Conservation (phyloP, 352 stramenopile genomes). For the Phytopythium vexans region DNA sequence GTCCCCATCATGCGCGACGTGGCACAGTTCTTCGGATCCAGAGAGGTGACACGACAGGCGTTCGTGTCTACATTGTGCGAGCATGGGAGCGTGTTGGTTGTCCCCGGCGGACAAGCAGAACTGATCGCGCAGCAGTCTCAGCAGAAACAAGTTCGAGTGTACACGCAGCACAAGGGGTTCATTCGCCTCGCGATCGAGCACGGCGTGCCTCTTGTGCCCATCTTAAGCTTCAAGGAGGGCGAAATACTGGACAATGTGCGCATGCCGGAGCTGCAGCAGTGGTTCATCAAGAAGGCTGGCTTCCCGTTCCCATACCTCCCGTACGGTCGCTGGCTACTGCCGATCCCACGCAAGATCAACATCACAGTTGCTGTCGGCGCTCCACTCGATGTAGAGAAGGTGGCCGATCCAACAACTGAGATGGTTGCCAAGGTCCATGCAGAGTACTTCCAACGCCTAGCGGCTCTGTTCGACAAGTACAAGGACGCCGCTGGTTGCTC, state of each 20-base stretch:
- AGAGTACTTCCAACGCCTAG: conserved; percentile 54
- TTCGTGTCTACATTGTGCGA: conserved; percentile 48
- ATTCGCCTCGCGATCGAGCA: conserved; percentile 78
- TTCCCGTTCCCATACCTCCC: conserved; percentile 82
- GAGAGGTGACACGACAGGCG: conserved; percentile 66
- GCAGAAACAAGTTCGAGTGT: conserved; percentile 61
- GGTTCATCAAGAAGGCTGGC: conserved; percentile 74
- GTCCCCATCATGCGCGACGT: conserved; percentile 72
- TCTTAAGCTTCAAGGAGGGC: conserved; percentile 81
- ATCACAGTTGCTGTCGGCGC: conserved; percentile 68
- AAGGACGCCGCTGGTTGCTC: conserved; percentile 72
- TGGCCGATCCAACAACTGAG: conserved; percentile 38
- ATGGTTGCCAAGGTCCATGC: conserved; percentile 60
- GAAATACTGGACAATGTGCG: conserved; percentile 83
- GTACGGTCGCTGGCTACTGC: conserved; percentile 61
- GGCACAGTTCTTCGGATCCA: conserved; percentile 68
- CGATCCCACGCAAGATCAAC: conserved; percentile 64
- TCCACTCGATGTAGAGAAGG: conserved; percentile 50
- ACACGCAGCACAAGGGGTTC: conserved; percentile 78
- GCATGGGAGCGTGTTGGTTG: conserved; percentile 67
- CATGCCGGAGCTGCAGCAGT: conserved; percentile 63
- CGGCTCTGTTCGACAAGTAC: conserved; percentile 63
- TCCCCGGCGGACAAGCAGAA: conserved; percentile 78
- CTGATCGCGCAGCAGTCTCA: conserved; percentile 71
- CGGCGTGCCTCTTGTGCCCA: conserved; percentile 62